Conservation (phyloP, 2,329 filamentous ascomycete species). For the Corniculantispora saksenae region DNA sequence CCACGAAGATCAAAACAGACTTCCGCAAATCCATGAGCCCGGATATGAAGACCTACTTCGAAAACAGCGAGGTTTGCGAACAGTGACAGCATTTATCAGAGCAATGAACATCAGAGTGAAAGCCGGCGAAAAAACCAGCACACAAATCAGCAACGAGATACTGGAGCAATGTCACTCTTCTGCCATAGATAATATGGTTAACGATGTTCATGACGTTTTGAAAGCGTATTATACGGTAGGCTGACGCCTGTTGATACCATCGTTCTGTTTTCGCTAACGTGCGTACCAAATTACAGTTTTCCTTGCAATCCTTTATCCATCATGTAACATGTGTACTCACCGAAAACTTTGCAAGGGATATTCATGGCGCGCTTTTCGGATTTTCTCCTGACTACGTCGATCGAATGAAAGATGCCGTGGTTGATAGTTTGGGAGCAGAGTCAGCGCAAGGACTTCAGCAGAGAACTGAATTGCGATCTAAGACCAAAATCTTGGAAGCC, state of each 20-base stretch:
- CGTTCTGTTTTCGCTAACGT: too few relatives aligned
- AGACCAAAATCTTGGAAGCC: not conserved
- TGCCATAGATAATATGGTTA: conserved; percentile 29
- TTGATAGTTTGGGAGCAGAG: not conserved
- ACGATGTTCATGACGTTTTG: conserved; percentile 38
- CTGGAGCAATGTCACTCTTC: conserved; percentile 22
- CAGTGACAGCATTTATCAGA: conserved; percentile 15
- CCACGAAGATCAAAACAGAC: conserved; percentile 19
- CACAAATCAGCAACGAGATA: not conserved
- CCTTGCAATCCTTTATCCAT: conserved; percentile 28
- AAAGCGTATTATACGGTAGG: conserved; percentile 40
- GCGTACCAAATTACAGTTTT: conserved; percentile 8
- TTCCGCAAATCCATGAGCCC: conserved; percentile 28
- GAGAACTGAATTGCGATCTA: not conserved
- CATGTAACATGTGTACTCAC: conserved; percentile 27
- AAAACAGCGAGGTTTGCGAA: conserved; percentile 25
- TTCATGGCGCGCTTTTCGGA: conserved; percentile 23
- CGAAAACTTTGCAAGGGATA: conserved; percentile 27
- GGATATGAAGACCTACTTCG: conserved; percentile 26
- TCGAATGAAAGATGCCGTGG: not conserved
- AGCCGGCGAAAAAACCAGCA: not conserved
- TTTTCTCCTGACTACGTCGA: not conserved
- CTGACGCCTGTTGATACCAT: not conserved
- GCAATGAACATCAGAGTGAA: not conserved
- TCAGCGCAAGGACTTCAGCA: not conserved